Evolutionary conservation across 148 eudicot species (phyloP).

Genomic region (Vaccinium vitisidaea): DNA sequence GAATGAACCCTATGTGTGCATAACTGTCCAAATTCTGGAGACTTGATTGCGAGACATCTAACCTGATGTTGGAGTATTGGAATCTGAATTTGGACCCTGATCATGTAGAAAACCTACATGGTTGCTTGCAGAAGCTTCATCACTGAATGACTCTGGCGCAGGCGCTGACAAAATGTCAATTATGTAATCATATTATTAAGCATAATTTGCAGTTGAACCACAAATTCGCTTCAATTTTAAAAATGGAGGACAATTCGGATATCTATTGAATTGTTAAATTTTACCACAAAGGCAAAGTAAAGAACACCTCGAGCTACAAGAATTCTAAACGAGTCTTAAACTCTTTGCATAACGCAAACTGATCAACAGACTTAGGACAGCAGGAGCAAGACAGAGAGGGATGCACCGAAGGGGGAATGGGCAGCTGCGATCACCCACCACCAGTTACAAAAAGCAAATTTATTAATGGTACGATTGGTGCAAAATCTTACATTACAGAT

Average conservation of each 20-base stretch:
- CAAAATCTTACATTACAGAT: too few species aligned
- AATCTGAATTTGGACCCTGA: constrained; percentile 44
- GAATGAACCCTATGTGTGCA: constrained; percentile 50
- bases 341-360: background rate
- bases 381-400: background rate
- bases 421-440: too few species aligned
- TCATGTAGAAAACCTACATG: constrained; percentile 45
- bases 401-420: too few species aligned
- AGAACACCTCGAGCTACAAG: too few species aligned
- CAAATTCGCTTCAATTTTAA: background rate
- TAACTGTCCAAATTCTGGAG: constrained; percentile 42
- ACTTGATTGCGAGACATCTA: constrained; percentile 43
- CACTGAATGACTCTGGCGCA: constrained; percentile 34
- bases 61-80: constrained; percentile 48
- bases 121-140: constrained; percentile 38
- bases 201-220: background rate
- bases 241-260: background rate
- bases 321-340: too few species aligned
- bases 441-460: too few species aligned
- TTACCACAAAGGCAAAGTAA: too few species aligned
- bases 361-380: background rate
- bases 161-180: constrained; percentile 34
- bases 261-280: background rate
- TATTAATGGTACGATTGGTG: too few species aligned
- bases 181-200: constrained; percentile 3